Base-by-base conservation (phyloP, 352 stramenopile species). In the Pythium oligandrum region DNA sequence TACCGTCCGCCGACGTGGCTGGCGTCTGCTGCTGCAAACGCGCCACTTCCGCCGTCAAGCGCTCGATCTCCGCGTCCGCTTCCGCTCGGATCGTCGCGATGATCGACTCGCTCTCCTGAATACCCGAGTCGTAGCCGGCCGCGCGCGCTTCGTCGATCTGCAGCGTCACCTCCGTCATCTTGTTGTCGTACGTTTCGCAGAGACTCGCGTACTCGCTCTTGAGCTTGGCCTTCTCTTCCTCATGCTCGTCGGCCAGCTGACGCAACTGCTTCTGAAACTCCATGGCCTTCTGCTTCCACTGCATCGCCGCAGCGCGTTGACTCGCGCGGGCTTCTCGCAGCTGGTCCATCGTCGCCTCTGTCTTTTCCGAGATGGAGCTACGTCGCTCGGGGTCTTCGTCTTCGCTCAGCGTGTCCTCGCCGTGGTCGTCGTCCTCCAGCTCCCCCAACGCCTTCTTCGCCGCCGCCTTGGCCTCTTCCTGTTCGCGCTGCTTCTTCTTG, bases 71-170 rank as follows among this genome's bases (percentile, higher is more conserved):
- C 11, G 71, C 63, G 30, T 89, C 66, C 4, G 76, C 62, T 4
- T 76, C 66, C 11, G 78, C 68, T 1, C 64, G 70, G 45, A 92
- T 72, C n/a, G 59, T 78, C 42, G 78, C 68, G 2, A 90, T 61
- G 57, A 92, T 84, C 8, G 64, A 51, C 44, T 91, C 79, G 62
- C 81, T 94, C 53, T 92, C 81, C 3, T 73, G 64, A 39, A 91
- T 86, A 0, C 83, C 83, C 51, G 84, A 81, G 40, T 92, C 76
- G 48, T 90, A 92, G 0, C 83, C 83, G 9, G 61, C 51, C 0
- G 78, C 80, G 6, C 72, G 63, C 0, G 83, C 80, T n/a, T 83
- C 81, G 44, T 92, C 79, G 43, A 94, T 82, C 51, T 92, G 81
- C 51, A 83, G 65, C n/a, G 76, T 89, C 10, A 70, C 64, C 52